Percentiles rank a stretch among this genome's conserved stretches.
Evolutionary conservation across 805 yeast species (phyloP).

Genomic region (Torulaspora delbrueckii): DNA sequence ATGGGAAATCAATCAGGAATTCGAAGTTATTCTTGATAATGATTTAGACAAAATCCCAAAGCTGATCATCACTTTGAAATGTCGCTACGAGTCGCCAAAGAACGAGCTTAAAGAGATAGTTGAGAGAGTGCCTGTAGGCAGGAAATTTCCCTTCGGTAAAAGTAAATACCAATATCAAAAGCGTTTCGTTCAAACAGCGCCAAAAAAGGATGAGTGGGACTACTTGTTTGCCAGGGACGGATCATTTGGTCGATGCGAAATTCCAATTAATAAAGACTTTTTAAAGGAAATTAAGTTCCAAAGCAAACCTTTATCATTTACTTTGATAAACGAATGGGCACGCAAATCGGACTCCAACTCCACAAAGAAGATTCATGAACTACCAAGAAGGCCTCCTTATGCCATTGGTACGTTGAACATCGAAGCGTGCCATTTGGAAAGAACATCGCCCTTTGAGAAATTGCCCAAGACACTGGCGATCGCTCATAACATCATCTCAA

Average conservation of each 20-base stretch:
- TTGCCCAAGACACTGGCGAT: slow-evolving; percentile 66
- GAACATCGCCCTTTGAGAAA: slow-evolving; percentile 53
- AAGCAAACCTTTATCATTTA: slow-evolving; percentile 7
- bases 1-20: slow-evolving; percentile 59
- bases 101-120: slow-evolving; percentile 50
- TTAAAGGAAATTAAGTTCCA: slow-evolving; percentile 17
- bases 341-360: slow-evolving; percentile 14
- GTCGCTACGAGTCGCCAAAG: slow-evolving; percentile 45
- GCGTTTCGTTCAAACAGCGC: slow-evolving; percentile 47
- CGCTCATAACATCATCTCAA: slow-evolving; percentile 42
- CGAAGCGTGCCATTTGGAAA: slow-evolving; percentile 64
- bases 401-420: slow-evolving; percentile 62
- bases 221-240: slow-evolving; percentile 75
- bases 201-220: slow-evolving; percentile 54
- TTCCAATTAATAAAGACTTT: slow-evolving; percentile 36
- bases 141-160: slow-evolving; percentile 28
- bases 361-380: slow-evolving; percentile 9
- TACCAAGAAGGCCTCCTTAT: slow-evolving; percentile 45
- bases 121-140: slow-evolving; percentile 49
- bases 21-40: slow-evolving; percentile 48
- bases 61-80: slow-evolving; percentile 67
- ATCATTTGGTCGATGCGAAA: slow-evolving; percentile 75
- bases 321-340: slow-evolving; percentile 70
- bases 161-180: slow-evolving; percentile 37
- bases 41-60: slow-evolving; percentile 42